Base-by-base conservation (phyloP, 805 yeast species). In the Maudiozyma turicensis region DNA sequence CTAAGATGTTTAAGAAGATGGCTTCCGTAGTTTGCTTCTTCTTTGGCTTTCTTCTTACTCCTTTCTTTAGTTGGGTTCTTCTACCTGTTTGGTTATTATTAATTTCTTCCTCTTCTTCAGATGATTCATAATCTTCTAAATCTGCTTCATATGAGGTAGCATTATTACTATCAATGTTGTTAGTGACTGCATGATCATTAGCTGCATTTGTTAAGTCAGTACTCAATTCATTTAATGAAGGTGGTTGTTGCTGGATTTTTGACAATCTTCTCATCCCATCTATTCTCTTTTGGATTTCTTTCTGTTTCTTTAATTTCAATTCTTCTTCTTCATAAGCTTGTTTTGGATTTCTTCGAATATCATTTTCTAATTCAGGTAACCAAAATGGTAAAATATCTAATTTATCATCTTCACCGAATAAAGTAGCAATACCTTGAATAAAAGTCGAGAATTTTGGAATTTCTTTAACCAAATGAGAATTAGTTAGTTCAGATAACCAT, bases 401-500 rank as follows among this genome's bases (percentile, higher is more conserved):
- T 57, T 84, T 83, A 35, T 66, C 70, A 59, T 91, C 97, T 62
- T 91, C 98, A 48, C 88, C 78, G 63, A 82, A 91, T 53, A 91
- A 74, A 2, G 88, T 76, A 5, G 96, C 89, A 50, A 89, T 80
- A 69, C 98, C 98, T 65, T 91, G 99, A 56, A 91, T 76, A 64
- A 86, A 91, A 68, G 89, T 87, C 46, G 96, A 86, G 61, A 91
- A 91, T 60, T 86, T 86, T 49, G 97, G 96, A 52, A 91, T 90
- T 65, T 89, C 97, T 63, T 87, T 89, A 44, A 89, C 95, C 57
- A 91, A 73, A 61, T 87, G 90, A 29, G 88, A 78, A 50, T 81
- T 80, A 32, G 87, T 82, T 59, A 91, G 76, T 54, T 91, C 99
- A 56, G 82, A 83, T 54, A 93, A 77, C 99, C 99, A 91, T 50